These are phyloP conservation scores for Mycena maculata DNA, from an alignment of 768 basidiomycete species.

Conservation along the genomic window DNA sequence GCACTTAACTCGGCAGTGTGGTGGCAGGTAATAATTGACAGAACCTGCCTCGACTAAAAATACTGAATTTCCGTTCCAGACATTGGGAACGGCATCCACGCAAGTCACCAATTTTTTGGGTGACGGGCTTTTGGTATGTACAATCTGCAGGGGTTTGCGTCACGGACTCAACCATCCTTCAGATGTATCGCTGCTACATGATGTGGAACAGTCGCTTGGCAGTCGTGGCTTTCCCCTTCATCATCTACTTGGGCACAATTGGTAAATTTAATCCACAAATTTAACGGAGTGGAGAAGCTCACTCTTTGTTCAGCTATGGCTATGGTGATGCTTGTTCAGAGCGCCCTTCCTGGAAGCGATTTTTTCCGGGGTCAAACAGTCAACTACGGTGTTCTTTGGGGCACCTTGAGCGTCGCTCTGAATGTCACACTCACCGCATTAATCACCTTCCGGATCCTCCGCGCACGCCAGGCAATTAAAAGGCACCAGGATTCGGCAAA, in stretches of 20 bases:
- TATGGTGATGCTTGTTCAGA: slow-evolving; percentile 40
- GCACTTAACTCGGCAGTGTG: slow-evolving; percentile 38
- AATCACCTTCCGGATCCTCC: slow-evolving; percentile 11
- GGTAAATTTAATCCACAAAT: slow-evolving; percentile 17
- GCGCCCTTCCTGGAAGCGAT: slow-evolving; percentile 40
- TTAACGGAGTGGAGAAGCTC: not conserved
- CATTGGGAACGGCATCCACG: slow-evolving; percentile 41
- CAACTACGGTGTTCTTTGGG: slow-evolving; percentile 44
- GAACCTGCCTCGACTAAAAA: not conserved
- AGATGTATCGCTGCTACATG: slow-evolving; percentile 51
- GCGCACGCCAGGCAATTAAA: not conserved
- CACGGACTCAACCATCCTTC: not conserved
- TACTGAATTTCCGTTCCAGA: slow-evolving; percentile 31
- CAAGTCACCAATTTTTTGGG: slow-evolving; percentile 46
- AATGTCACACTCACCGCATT: slow-evolving; percentile 3
- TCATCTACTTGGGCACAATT: slow-evolving; percentile 29
- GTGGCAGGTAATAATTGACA: slow-evolving; percentile 13
- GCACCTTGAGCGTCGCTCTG: slow-evolving; percentile 40
- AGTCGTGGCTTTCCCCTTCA: slow-evolving; percentile 29
- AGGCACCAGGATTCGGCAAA: not conserved
- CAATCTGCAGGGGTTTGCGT: not conserved
- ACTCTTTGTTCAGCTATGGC: slow-evolving; percentile 35
- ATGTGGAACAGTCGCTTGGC: slow-evolving; percentile 37
- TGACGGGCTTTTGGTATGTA: slow-evolving; percentile 51
- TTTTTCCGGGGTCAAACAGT: slow-evolving; percentile 41